Conservation (phyloP, 2,329 filamentous ascomycete species). For the Cryphonectria parasitica region DNA sequence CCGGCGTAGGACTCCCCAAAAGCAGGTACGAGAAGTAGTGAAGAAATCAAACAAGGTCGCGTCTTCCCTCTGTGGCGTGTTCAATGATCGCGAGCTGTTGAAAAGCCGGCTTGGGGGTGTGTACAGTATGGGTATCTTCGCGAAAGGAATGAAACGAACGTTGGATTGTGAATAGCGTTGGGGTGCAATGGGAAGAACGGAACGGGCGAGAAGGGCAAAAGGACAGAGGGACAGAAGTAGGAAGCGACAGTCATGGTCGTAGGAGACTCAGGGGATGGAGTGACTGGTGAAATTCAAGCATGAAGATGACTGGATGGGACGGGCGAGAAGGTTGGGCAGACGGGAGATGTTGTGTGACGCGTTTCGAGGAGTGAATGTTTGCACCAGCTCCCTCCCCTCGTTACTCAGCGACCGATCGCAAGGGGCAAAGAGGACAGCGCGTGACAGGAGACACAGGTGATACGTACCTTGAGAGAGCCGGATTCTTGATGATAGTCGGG, state of each 20-base stretch:
- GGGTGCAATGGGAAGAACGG: neutral
- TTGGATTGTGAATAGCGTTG: neutral
- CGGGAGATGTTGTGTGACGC: constrained; percentile 28
- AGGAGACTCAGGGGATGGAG: constrained; percentile 7
- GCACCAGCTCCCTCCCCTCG: constrained; percentile 15
- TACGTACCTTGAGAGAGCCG: constrained; percentile 19
- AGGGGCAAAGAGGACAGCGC: constrained; percentile 24
- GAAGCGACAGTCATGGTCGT: constrained; percentile 11
- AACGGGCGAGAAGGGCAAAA: neutral
- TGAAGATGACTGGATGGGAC: constrained; percentile 16
- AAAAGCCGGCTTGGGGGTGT: constrained; percentile 12
- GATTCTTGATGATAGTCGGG: constrained; percentile 13
- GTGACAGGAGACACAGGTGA: constrained; percentile 14
- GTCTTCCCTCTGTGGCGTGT: neutral
- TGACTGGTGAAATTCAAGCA: constrained; percentile 12
- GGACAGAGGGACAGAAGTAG: neutral
- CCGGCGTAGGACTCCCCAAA: neutral
- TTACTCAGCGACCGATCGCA: constrained; percentile 23
- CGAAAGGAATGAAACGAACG: constrained; percentile 16
- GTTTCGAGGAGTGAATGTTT: constrained; percentile 28
- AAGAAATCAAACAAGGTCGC: neutral
- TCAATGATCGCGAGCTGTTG: constrained; percentile 4
- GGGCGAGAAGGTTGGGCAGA: constrained; percentile 24
- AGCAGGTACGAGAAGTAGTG: neutral
- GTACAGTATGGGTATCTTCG: constrained; percentile 8